These are phyloP conservation scores for Suillus discolor DNA, from an alignment of 768 basidiomycete species.

Conservation along the genomic window DNA sequence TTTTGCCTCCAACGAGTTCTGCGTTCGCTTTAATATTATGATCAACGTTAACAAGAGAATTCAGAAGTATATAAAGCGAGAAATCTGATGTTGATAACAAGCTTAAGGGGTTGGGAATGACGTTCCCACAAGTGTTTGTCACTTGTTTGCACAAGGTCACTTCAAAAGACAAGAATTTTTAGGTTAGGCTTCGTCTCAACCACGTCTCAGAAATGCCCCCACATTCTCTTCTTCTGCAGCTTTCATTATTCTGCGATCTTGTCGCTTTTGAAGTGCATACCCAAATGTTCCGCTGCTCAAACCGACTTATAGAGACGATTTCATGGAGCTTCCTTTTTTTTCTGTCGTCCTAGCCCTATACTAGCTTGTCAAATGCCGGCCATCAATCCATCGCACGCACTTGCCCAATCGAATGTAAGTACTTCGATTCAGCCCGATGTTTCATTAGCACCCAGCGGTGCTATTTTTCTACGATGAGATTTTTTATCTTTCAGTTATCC, in stretches of 20 bases:
- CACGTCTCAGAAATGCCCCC: conserved; percentile 51
- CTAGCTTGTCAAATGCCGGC: neutral
- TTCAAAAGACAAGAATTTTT: neutral
- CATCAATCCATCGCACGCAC: neutral
- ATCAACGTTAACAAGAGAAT: neutral
- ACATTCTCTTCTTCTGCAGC: conserved; percentile 83
- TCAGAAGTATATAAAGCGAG: neutral
- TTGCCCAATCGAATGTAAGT: neutral
- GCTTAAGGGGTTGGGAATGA: no score
- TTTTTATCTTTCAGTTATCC: conserved; percentile 29
- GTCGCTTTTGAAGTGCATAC: neutral
- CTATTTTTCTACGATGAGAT: conserved; percentile 22
- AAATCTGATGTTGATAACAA: no score
- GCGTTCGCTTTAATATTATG: neutral
- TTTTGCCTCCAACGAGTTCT: neutral
- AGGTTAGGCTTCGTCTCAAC: neutral
- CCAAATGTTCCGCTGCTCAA: neutral
- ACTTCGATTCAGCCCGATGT: neutral
- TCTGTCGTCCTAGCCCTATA: neutral
- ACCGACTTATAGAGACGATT: neutral
- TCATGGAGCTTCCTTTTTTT: neutral
- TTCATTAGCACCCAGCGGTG: neutral
- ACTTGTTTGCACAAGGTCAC: neutral
- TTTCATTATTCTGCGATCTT: conserved; percentile 70
- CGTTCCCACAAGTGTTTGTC: neutral